These are phyloP conservation scores for Mallotus repandus DNA, from an alignment of 441 rosid species.

Conservation along the genomic window DNA sequence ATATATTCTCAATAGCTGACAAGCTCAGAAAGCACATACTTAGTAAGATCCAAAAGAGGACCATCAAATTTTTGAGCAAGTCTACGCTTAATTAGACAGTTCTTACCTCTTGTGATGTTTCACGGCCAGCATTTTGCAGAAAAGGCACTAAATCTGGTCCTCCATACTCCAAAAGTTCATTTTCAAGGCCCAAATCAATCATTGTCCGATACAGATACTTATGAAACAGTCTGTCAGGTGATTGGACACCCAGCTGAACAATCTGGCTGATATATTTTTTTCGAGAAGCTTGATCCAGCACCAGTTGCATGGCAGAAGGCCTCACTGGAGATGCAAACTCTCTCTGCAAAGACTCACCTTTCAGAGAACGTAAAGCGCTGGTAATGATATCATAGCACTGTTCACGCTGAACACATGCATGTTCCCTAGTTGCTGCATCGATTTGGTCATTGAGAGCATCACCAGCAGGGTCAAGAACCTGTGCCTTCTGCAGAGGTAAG, in stretches of 20 bases:
- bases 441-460: conserved; percentile 94
- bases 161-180: conserved; percentile 91
- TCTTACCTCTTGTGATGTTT: conserved; percentile 62
- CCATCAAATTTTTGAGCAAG: not conserved
- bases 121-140: conserved; percentile 75
- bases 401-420: conserved; percentile 76
- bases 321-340: conserved; percentile 60
- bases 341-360: conserved; percentile 46
- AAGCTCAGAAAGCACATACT: conserved; percentile 2
- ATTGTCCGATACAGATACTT: conserved; percentile 73
- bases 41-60: conserved; percentile 7
- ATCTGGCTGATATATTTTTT: conserved; percentile 84
- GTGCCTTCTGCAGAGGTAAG: conserved; percentile 92
- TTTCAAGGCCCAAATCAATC: conserved; percentile 91
- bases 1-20: not conserved
- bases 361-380: conserved; percentile 72
- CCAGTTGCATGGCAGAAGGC: conserved; percentile 44
- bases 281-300: conserved; percentile 69
- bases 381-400: conserved; percentile 88
- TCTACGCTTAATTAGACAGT: not conserved
- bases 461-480: conserved; percentile 83
- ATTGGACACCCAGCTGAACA: conserved; percentile 92
- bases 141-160: conserved; percentile 99
- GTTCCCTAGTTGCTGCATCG: conserved; percentile 65
- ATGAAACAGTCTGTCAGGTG: conserved; percentile 83